Conservation (phyloP, 208 protist species). For the Leishmania major region DNA sequence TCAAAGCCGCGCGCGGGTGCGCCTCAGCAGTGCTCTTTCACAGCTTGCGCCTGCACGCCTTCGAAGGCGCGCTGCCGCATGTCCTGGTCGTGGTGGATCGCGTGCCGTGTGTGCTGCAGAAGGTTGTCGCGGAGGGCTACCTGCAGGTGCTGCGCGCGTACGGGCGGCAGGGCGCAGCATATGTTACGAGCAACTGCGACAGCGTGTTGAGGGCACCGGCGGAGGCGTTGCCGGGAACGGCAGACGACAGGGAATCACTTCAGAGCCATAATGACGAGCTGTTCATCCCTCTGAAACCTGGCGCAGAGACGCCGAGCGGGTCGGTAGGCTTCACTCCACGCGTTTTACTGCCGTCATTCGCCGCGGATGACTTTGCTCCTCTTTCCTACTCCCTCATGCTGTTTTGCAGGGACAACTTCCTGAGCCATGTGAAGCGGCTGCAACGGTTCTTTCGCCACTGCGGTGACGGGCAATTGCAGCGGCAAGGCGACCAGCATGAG, state of each 20-base stretch:
- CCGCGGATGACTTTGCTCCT: not conserved
- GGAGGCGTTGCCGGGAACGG: not conserved
- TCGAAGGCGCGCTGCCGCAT: constrained; percentile 75
- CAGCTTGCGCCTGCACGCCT: constrained; percentile 66
- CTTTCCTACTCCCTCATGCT: constrained; percentile 77
- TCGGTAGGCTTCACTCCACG: constrained; percentile 32
- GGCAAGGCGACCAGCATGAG: not conserved
- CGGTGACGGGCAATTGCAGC: constrained; percentile 27
- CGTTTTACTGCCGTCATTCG: not conserved
- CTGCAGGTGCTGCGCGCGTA: constrained; percentile 59
- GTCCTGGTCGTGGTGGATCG: constrained; percentile 79
- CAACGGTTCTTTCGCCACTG: constrained; percentile 78
- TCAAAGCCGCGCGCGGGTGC: constrained; percentile 58
- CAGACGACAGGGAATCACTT: not conserved
- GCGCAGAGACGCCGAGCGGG: constrained; percentile 44
- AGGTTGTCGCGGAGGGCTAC: constrained; percentile 81
- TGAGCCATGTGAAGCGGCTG: constrained; percentile 59
- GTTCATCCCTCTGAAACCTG: constrained; percentile 48
- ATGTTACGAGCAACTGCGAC: constrained; percentile 9
- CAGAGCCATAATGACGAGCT: constrained; percentile 11
- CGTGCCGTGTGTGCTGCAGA: constrained; percentile 63
- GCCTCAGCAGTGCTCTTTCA: constrained; percentile 77
- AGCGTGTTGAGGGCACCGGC: not conserved
- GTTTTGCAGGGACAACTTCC: constrained; percentile 58
- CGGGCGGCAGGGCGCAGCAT: constrained; percentile 32